These are phyloP conservation scores for Dipteronia sinensis DNA, from an alignment of 345 rosid genomes.

Conservation along the genomic window DNA sequence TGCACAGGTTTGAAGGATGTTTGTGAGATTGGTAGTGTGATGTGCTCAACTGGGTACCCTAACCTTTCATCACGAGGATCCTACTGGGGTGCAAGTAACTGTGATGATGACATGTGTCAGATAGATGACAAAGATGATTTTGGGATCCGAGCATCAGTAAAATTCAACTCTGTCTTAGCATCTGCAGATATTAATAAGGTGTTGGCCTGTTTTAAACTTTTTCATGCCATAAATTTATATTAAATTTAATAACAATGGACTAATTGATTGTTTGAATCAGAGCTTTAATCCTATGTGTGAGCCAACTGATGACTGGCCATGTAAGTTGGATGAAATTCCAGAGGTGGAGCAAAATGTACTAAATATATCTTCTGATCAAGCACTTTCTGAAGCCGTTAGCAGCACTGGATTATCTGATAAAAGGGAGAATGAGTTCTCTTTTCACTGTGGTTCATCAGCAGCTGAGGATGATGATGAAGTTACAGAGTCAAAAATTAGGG, in stretches of 20 bases:
- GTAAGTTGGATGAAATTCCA: slow-evolving; percentile 58
- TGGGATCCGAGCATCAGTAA: slow-evolving; percentile 44
- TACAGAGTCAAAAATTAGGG: slow-evolving; percentile 84
- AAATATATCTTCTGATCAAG: slow-evolving; percentile 39
- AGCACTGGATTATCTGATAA: slow-evolving; percentile 38
- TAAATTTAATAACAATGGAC: background rate
- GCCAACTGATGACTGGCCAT: slow-evolving; percentile 75
- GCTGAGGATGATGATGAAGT: slow-evolving; percentile 80
- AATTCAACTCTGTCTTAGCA: slow-evolving; percentile 45
- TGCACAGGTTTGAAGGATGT: slow-evolving; percentile 76
- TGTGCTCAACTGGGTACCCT: slow-evolving; percentile 51
- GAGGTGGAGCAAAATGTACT: slow-evolving; percentile 39
- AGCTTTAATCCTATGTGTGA: slow-evolving; percentile 88
- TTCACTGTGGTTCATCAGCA: slow-evolving; percentile 43
- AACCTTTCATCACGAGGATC: slow-evolving; percentile 45
- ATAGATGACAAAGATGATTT: slow-evolving; percentile 76
- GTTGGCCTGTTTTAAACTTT: slow-evolving; percentile 23
- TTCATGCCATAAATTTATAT: slow-evolving; percentile 7
- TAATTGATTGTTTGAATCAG: slow-evolving; percentile 43
- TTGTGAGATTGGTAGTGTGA: slow-evolving; percentile 63
- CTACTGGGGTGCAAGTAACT: slow-evolving; percentile 42
- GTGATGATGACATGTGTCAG: slow-evolving; percentile 78
- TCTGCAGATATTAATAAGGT: slow-evolving; percentile 76
- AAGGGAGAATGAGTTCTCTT: slow-evolving; percentile 50
- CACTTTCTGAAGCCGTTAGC: slow-evolving; percentile 16